Evolutionary conservation across 108 stramenopile genomes (phyloP).

Genomic region (Skeletonema tropicum): DNA sequence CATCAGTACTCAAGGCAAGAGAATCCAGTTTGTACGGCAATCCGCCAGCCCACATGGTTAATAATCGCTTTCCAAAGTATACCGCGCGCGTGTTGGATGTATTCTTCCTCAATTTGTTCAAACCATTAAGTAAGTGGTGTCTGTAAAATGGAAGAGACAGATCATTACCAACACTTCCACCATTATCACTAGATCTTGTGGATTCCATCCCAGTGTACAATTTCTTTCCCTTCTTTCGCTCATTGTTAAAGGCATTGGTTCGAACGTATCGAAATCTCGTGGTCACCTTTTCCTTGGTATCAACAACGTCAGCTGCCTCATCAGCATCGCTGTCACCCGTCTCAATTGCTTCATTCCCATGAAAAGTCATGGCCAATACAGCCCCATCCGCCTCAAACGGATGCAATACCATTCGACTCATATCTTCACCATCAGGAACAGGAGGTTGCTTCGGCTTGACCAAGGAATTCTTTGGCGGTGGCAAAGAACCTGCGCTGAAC

Average conservation of each 20-base stretch:
- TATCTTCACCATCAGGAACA: conserved; percentile 74
- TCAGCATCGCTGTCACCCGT: conserved; percentile 16
- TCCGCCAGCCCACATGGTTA: conserved; percentile 83
- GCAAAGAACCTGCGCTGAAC: conserved; percentile 86
- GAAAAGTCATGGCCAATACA: conserved; percentile 76
- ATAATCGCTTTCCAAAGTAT: conserved; percentile 76
- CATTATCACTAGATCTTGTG: conserved; percentile 52
- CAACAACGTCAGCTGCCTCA: conserved; percentile 1
- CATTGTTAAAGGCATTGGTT: conserved; percentile 80
- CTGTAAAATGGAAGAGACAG: conserved; percentile 67
- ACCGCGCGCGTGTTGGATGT: conserved; percentile 77
- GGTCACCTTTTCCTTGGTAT: conserved; percentile 37
- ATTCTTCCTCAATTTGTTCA: conserved; percentile 84
- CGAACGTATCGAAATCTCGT: conserved; percentile 75
- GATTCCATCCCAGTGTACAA: conserved; percentile 84
- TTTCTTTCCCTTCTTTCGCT: conserved; percentile 79
- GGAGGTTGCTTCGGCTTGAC: conserved; percentile 82
- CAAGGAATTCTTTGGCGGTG: conserved; percentile 77
- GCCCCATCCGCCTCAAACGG: conserved; percentile 88
- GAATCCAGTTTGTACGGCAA: conserved; percentile 85
- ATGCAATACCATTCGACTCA: conserved; percentile 75
- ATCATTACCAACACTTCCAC: conserved; percentile 64
- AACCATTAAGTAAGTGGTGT: conserved; percentile 80
- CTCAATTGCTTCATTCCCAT: conserved; percentile 33
- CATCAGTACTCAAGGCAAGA: conserved; percentile 79